A percentile compares a stretch with the other conserved stretches of the same genome.
Evolutionary conservation across 2,329 filamentous ascomycete genomes (phyloP).

Genomic region (Alternaria tenuissima): DNA sequence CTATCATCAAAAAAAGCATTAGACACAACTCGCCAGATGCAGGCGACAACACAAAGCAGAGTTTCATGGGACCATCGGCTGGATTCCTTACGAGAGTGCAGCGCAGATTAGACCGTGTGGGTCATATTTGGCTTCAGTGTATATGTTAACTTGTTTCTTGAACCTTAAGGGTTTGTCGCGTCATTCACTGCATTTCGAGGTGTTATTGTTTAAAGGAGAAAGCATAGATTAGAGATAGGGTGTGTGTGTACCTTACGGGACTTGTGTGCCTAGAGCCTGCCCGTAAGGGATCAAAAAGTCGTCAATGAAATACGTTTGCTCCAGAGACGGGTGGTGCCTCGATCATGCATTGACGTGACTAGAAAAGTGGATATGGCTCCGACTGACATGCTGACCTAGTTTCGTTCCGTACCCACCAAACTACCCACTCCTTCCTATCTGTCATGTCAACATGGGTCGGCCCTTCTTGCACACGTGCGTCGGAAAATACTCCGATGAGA

Average conservation of each 20-base stretch:
- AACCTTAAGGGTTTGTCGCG: background rate
- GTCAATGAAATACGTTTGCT: constrained; percentile 9
- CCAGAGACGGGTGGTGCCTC: background rate
- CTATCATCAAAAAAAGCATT: constrained; percentile 45
- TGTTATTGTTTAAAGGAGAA: constrained; percentile 3
- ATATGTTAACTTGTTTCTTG: constrained; percentile 21
- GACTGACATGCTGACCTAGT: constrained; percentile 1
- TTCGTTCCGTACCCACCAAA: constrained; percentile 1
- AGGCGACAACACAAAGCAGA: constrained; percentile 24
- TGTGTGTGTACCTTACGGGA: background rate
- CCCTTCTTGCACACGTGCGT: constrained; percentile 5
- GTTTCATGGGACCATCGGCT: constrained; percentile 29
- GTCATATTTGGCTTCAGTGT: constrained; percentile 24
- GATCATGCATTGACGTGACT: background rate
- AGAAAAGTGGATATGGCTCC: background rate
- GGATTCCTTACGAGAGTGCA: constrained; percentile 16
- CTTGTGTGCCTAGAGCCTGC: constrained; percentile 2
- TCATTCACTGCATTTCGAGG: constrained; percentile 8
- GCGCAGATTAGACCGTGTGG: constrained; percentile 35
- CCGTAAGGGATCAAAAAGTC: background rate
- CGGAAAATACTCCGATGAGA: background rate
- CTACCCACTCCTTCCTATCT: background rate
- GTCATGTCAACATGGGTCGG: constrained; percentile 2
- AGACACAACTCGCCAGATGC: constrained; percentile 45
- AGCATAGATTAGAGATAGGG: constrained; percentile 2